A percentile compares a stretch with the other conserved stretches of the same genome.
These are phyloP conservation scores for Marasmius sp. DNA, from an alignment of 1,284 basidiomycete species.

Conservation along the genomic window DNA sequence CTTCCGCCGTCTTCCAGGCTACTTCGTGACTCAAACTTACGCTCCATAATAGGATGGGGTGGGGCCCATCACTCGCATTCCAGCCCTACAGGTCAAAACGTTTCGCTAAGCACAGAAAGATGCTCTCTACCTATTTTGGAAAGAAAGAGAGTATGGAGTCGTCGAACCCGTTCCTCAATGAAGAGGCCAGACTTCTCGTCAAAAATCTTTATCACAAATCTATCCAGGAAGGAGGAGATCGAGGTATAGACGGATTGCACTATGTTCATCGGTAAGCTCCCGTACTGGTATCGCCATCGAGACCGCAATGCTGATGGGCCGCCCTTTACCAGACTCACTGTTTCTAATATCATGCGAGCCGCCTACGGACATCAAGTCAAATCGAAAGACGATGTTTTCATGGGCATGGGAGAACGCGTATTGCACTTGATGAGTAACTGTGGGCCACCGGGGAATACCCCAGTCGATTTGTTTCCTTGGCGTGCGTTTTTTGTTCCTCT, in stretches of 20 bases:
- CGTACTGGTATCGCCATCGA: too few relatives aligned
- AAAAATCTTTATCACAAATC: slow-evolving; percentile 6
- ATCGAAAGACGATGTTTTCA: slow-evolving; percentile 21
- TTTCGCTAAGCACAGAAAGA: slow-evolving; percentile 19
- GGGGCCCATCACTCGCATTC: slow-evolving; percentile 15
- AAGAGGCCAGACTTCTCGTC: slow-evolving; percentile 17
- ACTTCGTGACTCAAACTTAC: neutral
- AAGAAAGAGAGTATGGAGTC: slow-evolving; percentile 7
- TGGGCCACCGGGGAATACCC: slow-evolving; percentile 20
- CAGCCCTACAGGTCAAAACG: slow-evolving; percentile 15
- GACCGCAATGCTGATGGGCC: too few relatives aligned
- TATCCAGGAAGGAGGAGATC: neutral
- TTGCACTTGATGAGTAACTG: slow-evolving; percentile 9
- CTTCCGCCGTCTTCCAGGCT: neutral
- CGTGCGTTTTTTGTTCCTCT: slow-evolving; percentile 5
- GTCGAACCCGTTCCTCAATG: slow-evolving; percentile 15
- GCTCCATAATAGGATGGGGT: slow-evolving; percentile 19
- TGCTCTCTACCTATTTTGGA: slow-evolving; percentile 16
- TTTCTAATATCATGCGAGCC: slow-evolving; percentile 20
- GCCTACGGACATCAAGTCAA: slow-evolving; percentile 22
- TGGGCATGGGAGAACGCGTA: slow-evolving; percentile 12
- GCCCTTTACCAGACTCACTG: slow-evolving; percentile 15
- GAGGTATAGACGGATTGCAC: neutral
- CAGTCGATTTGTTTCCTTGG: slow-evolving; percentile 22
- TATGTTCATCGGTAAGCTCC: neutral